Base-by-base conservation (phyloP, 2,329 filamentous ascomycete genomes). In the Trichocomaceae sp. region DNA sequence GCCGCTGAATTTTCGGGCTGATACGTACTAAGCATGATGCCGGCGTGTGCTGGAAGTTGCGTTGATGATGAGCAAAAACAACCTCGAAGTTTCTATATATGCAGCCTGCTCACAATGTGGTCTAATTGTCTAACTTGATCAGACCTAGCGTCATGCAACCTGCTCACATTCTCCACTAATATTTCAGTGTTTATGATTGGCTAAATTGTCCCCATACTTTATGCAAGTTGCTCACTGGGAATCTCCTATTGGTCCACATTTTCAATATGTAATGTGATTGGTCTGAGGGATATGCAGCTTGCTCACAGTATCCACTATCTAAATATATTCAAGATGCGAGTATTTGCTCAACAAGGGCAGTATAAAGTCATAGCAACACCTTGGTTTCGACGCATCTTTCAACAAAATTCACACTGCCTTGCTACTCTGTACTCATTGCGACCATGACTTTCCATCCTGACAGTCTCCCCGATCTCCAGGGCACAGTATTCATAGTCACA, bases 401-500 rank as follows among this genome's bases (percentile, higher is more conserved):
- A 39, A n/a, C 13, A 6, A 15, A 15, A 20, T 31, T 37, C 17
- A 6, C 15, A n/a, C 15, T 41, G 35, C 22, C 15, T 44, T 2
- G 41, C 3, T 42, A 42, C 39, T 22, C 39, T 7, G 26, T 10
- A 29, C 26, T 29, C 29, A 3, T 54, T 60, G 55, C 60, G 7
- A 54, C 22, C 48, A 71, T 72, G 69, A 61, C 64, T 57, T 76
- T 76, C 60, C 62, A 72, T 60, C 71, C 71, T 8, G 67, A 73
- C 33, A 65, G 63, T 50, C 69, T 78, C n/a, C 74, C 75, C 8
- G 62, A 72, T 56, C 72, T 78, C 47, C 59, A 60, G 26, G 74
- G 71, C 22, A 75, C 72, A 62, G 69, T 76, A 13, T 76, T 67
- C 54, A 65, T 77, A 47, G 72, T 77, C 57, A 77, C 75, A 13